Conservation (phyloP, 1,139 yeast species). For the Pneumocystis jirovecii region DNA sequence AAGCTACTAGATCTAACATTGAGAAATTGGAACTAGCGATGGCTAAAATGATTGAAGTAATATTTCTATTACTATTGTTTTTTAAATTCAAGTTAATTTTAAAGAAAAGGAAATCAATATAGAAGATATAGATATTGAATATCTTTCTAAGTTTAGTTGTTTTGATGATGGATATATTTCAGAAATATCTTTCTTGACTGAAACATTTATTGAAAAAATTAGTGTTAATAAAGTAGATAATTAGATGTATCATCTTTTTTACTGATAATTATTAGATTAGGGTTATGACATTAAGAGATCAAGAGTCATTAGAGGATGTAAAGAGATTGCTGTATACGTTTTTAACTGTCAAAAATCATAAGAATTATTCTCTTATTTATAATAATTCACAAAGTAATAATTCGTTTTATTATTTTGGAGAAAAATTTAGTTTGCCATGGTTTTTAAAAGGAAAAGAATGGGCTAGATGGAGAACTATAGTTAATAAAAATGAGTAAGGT, state of each 20-base stretch:
- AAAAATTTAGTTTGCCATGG: background rate
- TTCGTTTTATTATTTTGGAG: background rate
- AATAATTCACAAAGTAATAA: background rate
- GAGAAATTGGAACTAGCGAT: background rate
- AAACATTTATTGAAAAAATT: background rate
- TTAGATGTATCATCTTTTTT: background rate
- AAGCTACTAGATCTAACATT: background rate
- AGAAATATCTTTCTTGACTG: background rate
- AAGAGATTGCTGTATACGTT: background rate
- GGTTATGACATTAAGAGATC: background rate
- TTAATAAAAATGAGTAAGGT: background rate
- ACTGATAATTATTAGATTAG: background rate
- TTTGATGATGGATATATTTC: background rate
- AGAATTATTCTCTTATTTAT: background rate
- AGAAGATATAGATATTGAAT: background rate
- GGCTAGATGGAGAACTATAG: background rate
- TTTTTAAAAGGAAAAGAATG: background rate
- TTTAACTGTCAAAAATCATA: background rate
- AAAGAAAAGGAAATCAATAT: background rate
- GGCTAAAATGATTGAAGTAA: background rate
- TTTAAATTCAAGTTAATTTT: background rate
- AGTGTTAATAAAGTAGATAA: background rate
- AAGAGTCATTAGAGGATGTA: background rate
- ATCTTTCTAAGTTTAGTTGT: background rate
- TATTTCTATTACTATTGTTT: background rate